Conservation (phyloP, 345 rosid genomes). For the Trapa bicornis region DNA sequence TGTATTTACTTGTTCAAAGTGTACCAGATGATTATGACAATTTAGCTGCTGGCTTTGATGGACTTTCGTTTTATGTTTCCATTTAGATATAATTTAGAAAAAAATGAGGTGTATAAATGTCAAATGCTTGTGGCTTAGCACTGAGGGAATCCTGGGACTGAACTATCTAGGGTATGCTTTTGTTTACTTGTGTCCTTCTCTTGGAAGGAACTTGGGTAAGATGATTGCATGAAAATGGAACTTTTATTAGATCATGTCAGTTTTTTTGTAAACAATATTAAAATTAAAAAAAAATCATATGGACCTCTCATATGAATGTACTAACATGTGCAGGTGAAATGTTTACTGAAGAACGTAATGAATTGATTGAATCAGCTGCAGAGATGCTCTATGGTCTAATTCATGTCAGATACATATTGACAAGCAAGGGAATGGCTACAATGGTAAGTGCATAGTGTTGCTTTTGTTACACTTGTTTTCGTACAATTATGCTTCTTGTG, state of each 20-base stretch:
- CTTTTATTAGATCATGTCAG: too few relatives aligned
- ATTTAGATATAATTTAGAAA: too few relatives aligned
- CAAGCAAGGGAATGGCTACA: slow-evolving; percentile 88
- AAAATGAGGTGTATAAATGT: too few relatives aligned
- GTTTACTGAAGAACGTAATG: slow-evolving; percentile 94
- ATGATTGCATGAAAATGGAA: too few relatives aligned
- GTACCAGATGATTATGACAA: neutral
- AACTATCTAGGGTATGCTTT: neutral
- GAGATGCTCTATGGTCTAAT: slow-evolving; percentile 96
- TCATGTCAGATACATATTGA: slow-evolving; percentile 80
- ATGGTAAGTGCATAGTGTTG: slow-evolving; percentile 37
- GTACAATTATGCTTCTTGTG: neutral
- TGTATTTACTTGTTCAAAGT: neutral
- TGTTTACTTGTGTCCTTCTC: neutral
- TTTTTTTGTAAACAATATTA: neutral
- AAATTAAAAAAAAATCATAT: too few relatives aligned
- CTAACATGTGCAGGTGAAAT: slow-evolving; percentile 51
- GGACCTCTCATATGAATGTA: neutral
- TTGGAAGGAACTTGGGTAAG: too few relatives aligned
- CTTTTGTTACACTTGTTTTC: neutral
- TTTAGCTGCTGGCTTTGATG: neutral
- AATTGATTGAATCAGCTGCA: slow-evolving; percentile 92
- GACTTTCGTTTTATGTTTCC: neutral
- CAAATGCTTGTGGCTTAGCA: neutral
- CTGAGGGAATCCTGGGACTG: neutral